Percentiles rank a stretch among this genome's conserved stretches.
Conservation (phyloP, 2,329 filamentous ascomycete genomes). For the Didymella pomorum region DNA sequence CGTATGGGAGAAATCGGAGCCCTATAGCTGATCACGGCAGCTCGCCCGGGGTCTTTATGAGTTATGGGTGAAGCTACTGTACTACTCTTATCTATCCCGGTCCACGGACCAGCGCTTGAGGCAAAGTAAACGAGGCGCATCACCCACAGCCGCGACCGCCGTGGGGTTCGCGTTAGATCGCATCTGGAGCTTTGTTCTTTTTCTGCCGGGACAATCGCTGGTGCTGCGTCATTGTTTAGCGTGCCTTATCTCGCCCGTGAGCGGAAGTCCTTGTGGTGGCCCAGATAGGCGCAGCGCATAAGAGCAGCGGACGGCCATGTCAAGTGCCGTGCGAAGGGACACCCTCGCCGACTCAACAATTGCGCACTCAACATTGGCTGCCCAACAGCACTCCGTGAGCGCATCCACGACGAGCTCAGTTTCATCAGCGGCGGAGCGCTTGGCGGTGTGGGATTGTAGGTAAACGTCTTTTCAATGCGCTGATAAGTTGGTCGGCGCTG, state of each 20-base stretch:
- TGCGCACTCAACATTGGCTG: conserved; percentile 17
- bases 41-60: conserved; percentile 45
- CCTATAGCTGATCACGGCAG: conserved; percentile 42
- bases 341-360: conserved; percentile 22
- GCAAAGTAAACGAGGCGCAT: conserved; percentile 49
- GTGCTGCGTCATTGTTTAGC: conserved; percentile 40
- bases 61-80: conserved; percentile 38
- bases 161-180: conserved; percentile 50
- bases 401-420: conserved; percentile 23
- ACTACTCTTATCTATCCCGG: conserved; percentile 50
- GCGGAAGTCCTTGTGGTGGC: conserved; percentile 19
- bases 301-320: conserved; percentile 24
- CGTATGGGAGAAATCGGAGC: conserved; percentile 42
- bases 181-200: conserved; percentile 44
- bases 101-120: conserved; percentile 43
- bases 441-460: conserved; percentile 36
- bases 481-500: conserved; percentile 24
- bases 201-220: conserved; percentile 36
- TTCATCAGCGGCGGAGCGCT: conserved; percentile 38
- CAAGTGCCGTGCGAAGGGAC: conserved; percentile 16
- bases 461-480: conserved; percentile 24
- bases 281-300: conserved; percentile 25
- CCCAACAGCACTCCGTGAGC: conserved; percentile 15
- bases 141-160: conserved; percentile 44
- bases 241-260: conserved; percentile 39